Conservation (phyloP, 305 asterid genomes). For the Solanum hybrid region DNA sequence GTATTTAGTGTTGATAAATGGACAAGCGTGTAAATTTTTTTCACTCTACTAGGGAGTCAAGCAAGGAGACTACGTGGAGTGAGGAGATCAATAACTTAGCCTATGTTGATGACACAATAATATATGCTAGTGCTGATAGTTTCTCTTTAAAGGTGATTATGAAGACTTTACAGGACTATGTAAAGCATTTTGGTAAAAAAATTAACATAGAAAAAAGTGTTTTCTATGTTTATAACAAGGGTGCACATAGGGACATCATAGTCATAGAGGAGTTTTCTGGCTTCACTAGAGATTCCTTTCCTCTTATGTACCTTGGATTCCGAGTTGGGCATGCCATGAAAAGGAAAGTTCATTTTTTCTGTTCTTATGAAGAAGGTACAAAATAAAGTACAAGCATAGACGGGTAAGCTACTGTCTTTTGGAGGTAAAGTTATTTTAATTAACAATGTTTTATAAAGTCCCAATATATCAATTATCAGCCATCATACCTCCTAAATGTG, state of each 20-base stretch:
- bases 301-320: background rate
- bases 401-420: background rate
- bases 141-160: background rate
- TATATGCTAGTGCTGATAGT: background rate
- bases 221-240: background rate
- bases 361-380: background rate
- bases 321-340: background rate
- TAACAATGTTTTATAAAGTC: too few relatives aligned
- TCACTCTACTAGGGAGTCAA: background rate
- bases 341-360: background rate
- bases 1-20: background rate
- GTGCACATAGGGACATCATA: background rate
- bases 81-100: background rate
- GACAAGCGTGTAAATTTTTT: background rate
- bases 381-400: background rate
- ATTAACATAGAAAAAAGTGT: background rate
- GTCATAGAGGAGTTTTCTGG: background rate
- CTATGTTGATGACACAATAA: background rate
- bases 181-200: too few relatives aligned
- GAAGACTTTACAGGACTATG: background rate
- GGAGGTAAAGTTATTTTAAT: background rate
- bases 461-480: background rate
- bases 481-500: background rate
- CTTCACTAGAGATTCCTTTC: background rate
- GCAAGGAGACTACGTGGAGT: background rate